Percentiles rank a stretch among this genome's conserved stretches.
Conservation (phyloP, 306 rosid species). For the Trichosanthes cucumerina region DNA sequence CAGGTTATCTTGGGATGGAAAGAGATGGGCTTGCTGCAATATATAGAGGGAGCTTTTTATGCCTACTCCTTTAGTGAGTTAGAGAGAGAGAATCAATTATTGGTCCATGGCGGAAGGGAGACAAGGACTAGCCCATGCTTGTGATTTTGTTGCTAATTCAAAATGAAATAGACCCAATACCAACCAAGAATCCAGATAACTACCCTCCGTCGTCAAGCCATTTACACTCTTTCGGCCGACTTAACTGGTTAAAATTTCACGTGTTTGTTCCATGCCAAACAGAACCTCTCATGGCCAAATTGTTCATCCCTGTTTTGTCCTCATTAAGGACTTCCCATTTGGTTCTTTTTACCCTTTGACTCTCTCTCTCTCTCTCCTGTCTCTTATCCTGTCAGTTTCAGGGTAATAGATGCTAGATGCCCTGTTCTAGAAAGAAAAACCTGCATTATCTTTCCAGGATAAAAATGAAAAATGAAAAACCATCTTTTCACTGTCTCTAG, state of each 20-base stretch:
- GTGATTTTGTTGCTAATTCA: slow-evolving; percentile 40
- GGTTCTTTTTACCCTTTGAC: slow-evolving; percentile 2
- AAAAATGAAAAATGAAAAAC: background rate
- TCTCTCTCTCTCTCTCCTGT: background rate
- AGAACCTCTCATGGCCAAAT: slow-evolving; percentile 38
- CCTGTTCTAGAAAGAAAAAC: background rate
- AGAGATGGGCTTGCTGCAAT: slow-evolving; percentile 15
- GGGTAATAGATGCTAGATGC: background rate
- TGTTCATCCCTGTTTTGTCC: slow-evolving; percentile 50
- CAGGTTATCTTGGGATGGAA: slow-evolving; percentile 18
- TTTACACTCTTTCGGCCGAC: slow-evolving; percentile 4
- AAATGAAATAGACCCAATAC: slow-evolving; percentile 13
- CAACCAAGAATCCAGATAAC: slow-evolving; percentile 8
- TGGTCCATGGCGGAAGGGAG: slow-evolving; percentile 44
- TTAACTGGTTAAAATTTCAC: slow-evolving; percentile 18
- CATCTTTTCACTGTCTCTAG: background rate
- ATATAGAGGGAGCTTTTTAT: slow-evolving; percentile 31
- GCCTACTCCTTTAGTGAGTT: background rate
- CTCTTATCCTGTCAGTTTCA: slow-evolving; percentile 8
- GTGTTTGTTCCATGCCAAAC: slow-evolving; percentile 47
- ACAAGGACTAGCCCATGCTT: slow-evolving; percentile 55
- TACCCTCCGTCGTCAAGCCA: background rate
- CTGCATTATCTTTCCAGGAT: background rate
- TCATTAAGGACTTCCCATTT: slow-evolving; percentile 18
- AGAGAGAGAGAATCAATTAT: slow-evolving; percentile 31